phyloP scores from a whole-genome alignment of 768 basidiomycete species.

The Pleurotus ostreatus region DNA sequence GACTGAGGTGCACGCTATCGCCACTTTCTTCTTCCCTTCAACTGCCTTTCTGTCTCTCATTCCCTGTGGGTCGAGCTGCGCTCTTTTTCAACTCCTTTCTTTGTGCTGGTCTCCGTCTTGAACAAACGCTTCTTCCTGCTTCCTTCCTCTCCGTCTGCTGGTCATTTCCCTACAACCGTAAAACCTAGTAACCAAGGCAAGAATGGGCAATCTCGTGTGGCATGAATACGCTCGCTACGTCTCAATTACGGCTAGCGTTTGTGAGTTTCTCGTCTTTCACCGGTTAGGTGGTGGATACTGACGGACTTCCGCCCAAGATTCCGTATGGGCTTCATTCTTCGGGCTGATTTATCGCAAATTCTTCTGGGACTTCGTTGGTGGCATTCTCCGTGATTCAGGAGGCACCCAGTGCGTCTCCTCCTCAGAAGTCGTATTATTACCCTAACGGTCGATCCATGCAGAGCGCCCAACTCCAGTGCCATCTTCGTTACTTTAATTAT shows the following conservation, averaged over 20 bases:
- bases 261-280: slow-evolving; percentile 41
- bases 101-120: slow-evolving; percentile 26
- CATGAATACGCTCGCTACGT: slow-evolving; percentile 71
- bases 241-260: slow-evolving; percentile 64
- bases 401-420: slow-evolving; percentile 59
- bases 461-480: slow-evolving; percentile 54
- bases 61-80: slow-evolving; percentile 25
- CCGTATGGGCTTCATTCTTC: slow-evolving; percentile 78
- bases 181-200: slow-evolving; percentile 15
- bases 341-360: slow-evolving; percentile 87
- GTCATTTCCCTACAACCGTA: slow-evolving; percentile 11
- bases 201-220: slow-evolving; percentile 83
- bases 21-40: slow-evolving; percentile 4
- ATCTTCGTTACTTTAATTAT: slow-evolving; percentile 76
- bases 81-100: slow-evolving; percentile 21
- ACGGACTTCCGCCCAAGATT: slow-evolving; percentile 39
- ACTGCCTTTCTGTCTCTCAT: slow-evolving; percentile 15
- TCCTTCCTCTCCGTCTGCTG: slow-evolving; percentile 16
- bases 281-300: slow-evolving; percentile 8
- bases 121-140: slow-evolving; percentile 35
- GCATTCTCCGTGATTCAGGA: slow-evolving; percentile 72
- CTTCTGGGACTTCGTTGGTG: slow-evolving; percentile 95
- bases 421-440: background rate
- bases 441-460: slow-evolving; percentile 18
- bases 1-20: background rate